Evolutionary conservation across 2,329 filamentous ascomycete genomes (phyloP), one percentile per base, ranked within the genome.

Genomic region (Penicillium sp.): DNA sequence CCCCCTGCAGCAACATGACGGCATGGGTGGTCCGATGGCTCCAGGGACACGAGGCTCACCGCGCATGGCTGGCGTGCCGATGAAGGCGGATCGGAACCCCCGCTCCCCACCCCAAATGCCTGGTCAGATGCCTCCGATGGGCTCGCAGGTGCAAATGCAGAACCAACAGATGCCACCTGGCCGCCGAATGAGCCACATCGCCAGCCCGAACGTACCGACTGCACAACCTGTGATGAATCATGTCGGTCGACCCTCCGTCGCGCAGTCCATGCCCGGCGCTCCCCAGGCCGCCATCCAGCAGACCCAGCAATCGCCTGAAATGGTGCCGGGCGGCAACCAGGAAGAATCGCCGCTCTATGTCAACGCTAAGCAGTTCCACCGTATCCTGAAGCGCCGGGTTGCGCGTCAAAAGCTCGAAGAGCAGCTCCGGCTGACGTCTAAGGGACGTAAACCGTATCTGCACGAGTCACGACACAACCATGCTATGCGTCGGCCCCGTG

Each of bases 401-500:
- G 95, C 95, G 6, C 86, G 95, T 36, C 95, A 98, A 76, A 92
- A 91, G 74, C 82, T 99, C 16, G 95, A 99, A 75, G 95, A 99
- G 75, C 91, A 93, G 55, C 79, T 99, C 44, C 87, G 95, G 43
- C 80, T 98, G 58, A 98, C 95, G 0, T 96, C 90, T 10, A 99
- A 99, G 78, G 94, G 94, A 27, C 87, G 95, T 37, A 98, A 97
- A 78, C 95, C 95, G 3, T 99, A 99, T 71, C 83, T 99, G 35
- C 95, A 99, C 78, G 95, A 99, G 74, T 98, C 94, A 27, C 86
- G 95, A 71, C 95, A 99, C 76, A 98, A 98, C 72, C 95, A 99
- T 76, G 95, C 95, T 10, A 99, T 99, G 95, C 88, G 95, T 58
- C 84, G 95, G 69, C 95, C 95, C 31, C 87, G 95, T 73, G 95